Base-by-base conservation (phyloP, 495 filamentous ascomycete species). In the Annulohypoxylon maeteangense region DNA sequence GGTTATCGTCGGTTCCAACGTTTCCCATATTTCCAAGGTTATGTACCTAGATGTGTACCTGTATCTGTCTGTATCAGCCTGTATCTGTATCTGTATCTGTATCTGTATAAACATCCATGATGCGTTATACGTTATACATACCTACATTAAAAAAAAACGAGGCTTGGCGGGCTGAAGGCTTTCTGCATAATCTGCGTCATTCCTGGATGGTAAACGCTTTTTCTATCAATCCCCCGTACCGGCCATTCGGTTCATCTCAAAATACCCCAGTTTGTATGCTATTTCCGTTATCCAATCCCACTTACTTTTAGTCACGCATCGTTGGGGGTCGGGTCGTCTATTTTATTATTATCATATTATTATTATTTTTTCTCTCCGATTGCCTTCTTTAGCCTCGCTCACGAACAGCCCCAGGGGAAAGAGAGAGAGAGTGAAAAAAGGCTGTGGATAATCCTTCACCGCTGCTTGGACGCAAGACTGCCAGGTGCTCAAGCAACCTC, bases 381-480 rank as follows among this genome's bases (percentile, higher is more conserved):
- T 73, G 36, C 61, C 54, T 68, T 65, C 50, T 65, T 48, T 47
- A 68, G 60, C 65, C 60, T 72, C 55, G 53, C 45, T 51, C 27
- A 16, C 42, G 51, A 57, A 38, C 50, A 63, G 40, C 48, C 65
- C 45, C n/a, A n/a, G n/a, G n/a, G n/a, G n/a, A n/a, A n/a, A 48
- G 45, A 20, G 45, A 18, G 12, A 18, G 55, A 42, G 27, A 29
- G 2, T 29, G 10, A 36, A 40, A 40, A 72, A 65, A 56, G 65
- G 59, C 61, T 70, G 65, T 74, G 74, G 70, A 78, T 74, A 72
- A 70, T 72, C 54, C 75, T 74, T 78, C 75, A 78, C 75, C 75
- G 75, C 75, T 76, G 75, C 75, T 76, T 74, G 53, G 71, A 72
- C 62, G 10, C 36, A 40, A 36, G 36, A 40, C 36, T 14, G 14